Evolutionary conservation across 202 grass and related monocot genomes (phyloP), one percentile per base, ranked within the genome.

Genomic region (Setaria italica): DNA sequence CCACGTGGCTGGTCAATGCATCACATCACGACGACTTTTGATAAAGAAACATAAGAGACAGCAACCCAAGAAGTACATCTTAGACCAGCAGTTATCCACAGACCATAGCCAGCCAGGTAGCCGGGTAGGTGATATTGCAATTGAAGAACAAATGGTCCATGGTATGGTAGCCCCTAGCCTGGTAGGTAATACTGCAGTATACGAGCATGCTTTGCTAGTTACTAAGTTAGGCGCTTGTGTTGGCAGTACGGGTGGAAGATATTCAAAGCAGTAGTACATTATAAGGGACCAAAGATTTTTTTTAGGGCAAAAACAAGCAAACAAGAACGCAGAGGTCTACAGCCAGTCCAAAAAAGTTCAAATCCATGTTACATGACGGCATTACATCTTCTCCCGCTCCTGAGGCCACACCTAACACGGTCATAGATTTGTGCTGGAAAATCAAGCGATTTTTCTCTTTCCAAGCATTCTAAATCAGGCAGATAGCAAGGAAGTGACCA

Each of bases 1-100:
- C 76, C 69, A 70, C 80, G 69, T 76, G 70, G 35, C 51, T 34
- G 25, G 65, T 57, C 42, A 70, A 83, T 75, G 47, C 70, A 87
- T 80, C 54, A 70, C 59, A 60, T 63, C 80, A 17, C 43, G 15
- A 53, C 74, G 25, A 90, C 42, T 43, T n/a, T 34, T 25, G 20
- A 79, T 58, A 75, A 51, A 79, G 42, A 82, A 85, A 78, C 47
- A 29, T 15, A 62, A 25, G 32, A 14, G 49, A 54, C 0, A 78
- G 14, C 47, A 73, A 67, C 58, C 20, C 48, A 46, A 25, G 25
- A 46, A 69, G 72, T n/a, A 81, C 43, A 85, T 15, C 64, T 51
- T 45, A 70, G 0, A 34, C 16, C 16, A 45, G 13, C 76, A 76
- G 33, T 70, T 85, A 85, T 69, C 41, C 39, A 76, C 62, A 72